A percentile compares a stretch with the other conserved stretches of the same genome.
These are phyloP conservation scores for Kwoniella botswanensis DNA, from an alignment of 768 basidiomycete species.

Conservation along the genomic window DNA sequence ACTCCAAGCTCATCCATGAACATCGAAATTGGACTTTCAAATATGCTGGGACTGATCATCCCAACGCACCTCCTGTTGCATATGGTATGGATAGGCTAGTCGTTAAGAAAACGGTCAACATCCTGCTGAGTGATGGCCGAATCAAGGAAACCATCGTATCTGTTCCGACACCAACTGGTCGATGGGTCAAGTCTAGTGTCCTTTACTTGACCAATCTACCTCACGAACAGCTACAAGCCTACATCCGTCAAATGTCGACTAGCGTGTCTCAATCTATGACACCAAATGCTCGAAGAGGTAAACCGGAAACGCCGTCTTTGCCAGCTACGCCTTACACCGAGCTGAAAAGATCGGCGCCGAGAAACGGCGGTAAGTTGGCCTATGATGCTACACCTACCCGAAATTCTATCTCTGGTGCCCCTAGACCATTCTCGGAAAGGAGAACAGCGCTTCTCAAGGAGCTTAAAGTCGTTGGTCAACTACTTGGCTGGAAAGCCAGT, in stretches of 20 bases:
- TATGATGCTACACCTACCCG: slow-evolving; percentile 4
- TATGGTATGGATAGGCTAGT: slow-evolving; percentile 63
- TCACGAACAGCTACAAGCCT: slow-evolving; percentile 65
- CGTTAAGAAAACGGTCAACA: slow-evolving; percentile 66
- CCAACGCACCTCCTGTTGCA: slow-evolving; percentile 34
- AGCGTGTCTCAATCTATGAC: slow-evolving; percentile 16
- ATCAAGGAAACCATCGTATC: slow-evolving; percentile 74
- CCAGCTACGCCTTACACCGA: slow-evolving; percentile 17
- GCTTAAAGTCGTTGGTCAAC: slow-evolving; percentile 70
- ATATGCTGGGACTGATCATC: slow-evolving; percentile 43
- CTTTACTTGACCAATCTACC: slow-evolving; percentile 69
- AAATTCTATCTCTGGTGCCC: background rate
- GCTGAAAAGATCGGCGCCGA: background rate
- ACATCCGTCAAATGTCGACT: slow-evolving; percentile 59
- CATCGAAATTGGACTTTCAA: slow-evolving; percentile 37
- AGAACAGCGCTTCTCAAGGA: slow-evolving; percentile 63
- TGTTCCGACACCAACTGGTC: slow-evolving; percentile 67
- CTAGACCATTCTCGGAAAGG: slow-evolving; percentile 13
- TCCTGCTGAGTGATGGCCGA: slow-evolving; percentile 69
- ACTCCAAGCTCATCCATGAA: slow-evolving; percentile 25
- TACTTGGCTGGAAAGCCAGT: slow-evolving; percentile 75
- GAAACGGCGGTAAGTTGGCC: slow-evolving; percentile 1
- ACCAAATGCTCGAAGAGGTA: slow-evolving; percentile 58
- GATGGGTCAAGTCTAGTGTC: slow-evolving; percentile 67
- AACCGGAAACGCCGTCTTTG: slow-evolving; percentile 62